phyloP scores from a whole-genome alignment of 768 basidiomycete genomes.

The Lepiota venenata region DNA sequence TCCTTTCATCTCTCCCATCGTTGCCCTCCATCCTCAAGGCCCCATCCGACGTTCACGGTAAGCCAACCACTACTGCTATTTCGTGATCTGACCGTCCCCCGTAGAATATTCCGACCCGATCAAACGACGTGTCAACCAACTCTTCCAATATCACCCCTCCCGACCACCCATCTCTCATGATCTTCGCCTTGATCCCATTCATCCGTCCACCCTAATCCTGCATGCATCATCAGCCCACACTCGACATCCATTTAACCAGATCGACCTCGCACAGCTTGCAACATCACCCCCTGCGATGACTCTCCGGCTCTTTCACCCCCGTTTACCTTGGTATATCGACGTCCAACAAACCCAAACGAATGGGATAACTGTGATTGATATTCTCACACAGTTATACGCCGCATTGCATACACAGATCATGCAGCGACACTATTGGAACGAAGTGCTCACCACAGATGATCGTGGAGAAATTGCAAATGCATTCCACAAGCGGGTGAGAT shows the following conservation, averaged over 20 bases:
- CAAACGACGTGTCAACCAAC: slow-evolving; percentile 26
- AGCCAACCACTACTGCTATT: not conserved
- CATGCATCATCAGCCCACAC: slow-evolving; percentile 43
- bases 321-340: slow-evolving; percentile 16
- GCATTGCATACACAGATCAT: slow-evolving; percentile 10
- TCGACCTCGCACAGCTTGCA: slow-evolving; percentile 14
- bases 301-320: slow-evolving; percentile 13
- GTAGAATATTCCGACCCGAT: slow-evolving; percentile 26
- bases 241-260: slow-evolving; percentile 20
- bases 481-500: slow-evolving; percentile 27
- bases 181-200: slow-evolving; percentile 39
- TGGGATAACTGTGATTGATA: slow-evolving; percentile 13
- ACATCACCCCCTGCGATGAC: slow-evolving; percentile 9
- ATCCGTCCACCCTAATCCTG: slow-evolving; percentile 15
- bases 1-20: slow-evolving; percentile 22
- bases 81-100: not conserved
- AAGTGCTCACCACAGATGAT: slow-evolving; percentile 11
- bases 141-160: slow-evolving; percentile 24
- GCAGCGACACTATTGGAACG: slow-evolving; percentile 14
- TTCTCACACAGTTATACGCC: slow-evolving; percentile 6
- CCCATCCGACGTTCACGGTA: slow-evolving; percentile 33
- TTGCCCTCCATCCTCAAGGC: slow-evolving; percentile 19
- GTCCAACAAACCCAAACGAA: slow-evolving; percentile 7
- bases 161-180: slow-evolving; percentile 45
- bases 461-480: slow-evolving; percentile 13